These are phyloP conservation scores for Dissophora globulifera DNA, from an alignment of 192 early-diverging fungal genomes.

Conservation along the genomic window DNA sequence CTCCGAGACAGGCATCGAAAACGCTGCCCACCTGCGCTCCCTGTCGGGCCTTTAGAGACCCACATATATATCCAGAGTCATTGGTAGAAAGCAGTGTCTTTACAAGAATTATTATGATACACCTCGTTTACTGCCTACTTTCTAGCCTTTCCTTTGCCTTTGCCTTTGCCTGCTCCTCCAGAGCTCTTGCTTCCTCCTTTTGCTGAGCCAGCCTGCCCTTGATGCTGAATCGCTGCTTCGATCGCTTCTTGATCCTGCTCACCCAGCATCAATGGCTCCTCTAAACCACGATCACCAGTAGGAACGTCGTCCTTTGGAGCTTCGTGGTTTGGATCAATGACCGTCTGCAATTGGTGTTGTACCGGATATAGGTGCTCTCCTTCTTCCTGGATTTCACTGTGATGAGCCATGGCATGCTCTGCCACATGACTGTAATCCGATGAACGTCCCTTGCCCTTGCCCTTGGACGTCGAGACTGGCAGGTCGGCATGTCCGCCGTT, in stretches of 20 bases:
- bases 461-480: not conserved
- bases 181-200: not conserved
- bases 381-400: constrained; percentile 2
- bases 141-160: constrained; percentile 55
- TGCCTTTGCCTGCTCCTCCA: constrained; percentile 16
- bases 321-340: too few relatives aligned
- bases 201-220: constrained; percentile 1
- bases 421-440: constrained; percentile 30
- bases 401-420: not conserved
- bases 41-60: constrained; percentile 1
- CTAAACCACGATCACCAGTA: constrained; percentile 3
- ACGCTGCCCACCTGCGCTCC: constrained; percentile 2
- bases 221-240: not conserved
- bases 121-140: constrained; percentile 12
- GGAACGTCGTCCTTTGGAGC: not conserved
- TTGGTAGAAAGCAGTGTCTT: not conserved
- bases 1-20: constrained; percentile 1
- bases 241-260: constrained; percentile 20
- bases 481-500: not conserved
- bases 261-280: constrained; percentile 24
- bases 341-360: too few relatives aligned
- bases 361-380: not conserved
- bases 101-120: not conserved
- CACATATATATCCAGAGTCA: not conserved
- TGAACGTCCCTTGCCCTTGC: constrained; percentile 42